These are phyloP conservation scores for Nicotiana paniculata DNA, from an alignment of 257 asterid species.

Conservation along the genomic window DNA sequence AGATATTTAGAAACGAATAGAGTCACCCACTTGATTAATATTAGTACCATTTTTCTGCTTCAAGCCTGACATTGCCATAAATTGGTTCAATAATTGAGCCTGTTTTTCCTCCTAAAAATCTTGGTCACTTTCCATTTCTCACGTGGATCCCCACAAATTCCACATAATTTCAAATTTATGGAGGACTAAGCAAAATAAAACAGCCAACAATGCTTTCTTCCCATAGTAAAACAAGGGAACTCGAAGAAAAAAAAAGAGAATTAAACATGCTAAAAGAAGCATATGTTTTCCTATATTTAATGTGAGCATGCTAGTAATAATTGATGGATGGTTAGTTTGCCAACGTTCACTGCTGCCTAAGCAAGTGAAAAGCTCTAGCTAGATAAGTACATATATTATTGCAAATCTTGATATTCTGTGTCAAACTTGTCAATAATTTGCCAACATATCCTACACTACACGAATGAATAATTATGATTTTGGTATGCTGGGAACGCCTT, in stretches of 20 bases:
- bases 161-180: neutral
- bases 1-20: too few species aligned
- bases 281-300: neutral
- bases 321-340: neutral
- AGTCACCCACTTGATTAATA: too few species aligned
- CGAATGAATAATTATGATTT: neutral
- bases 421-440: neutral
- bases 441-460: neutral
- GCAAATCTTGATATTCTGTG: neutral
- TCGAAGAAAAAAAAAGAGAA: neutral
- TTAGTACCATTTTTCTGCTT: neutral
- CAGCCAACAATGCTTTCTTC: neutral
- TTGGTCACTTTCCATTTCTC: neutral
- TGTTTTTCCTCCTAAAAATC: neutral
- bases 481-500: neutral
- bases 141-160: neutral
- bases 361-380: neutral
- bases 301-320: neutral
- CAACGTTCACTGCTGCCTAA: neutral
- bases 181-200: neutral
- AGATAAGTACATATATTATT: too few species aligned
- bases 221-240: neutral
- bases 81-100: neutral
- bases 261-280: neutral
- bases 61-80: neutral